These are phyloP conservation scores for Cyclotella cryptica DNA, from an alignment of 108 stramenopile genomes.

Conservation along the genomic window DNA sequence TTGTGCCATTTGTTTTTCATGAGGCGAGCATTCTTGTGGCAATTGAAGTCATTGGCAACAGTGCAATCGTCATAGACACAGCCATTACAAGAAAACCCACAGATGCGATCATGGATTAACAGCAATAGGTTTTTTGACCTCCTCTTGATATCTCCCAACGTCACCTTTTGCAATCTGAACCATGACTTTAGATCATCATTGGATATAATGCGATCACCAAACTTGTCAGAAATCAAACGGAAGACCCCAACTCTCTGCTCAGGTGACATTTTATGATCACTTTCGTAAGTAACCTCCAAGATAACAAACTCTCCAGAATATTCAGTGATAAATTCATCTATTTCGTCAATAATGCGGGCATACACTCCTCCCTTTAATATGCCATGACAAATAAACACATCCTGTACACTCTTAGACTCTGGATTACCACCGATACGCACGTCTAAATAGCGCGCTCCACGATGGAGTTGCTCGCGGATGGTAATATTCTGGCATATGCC, in stretches of 20 bases:
- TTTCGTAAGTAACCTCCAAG: constrained; percentile 53
- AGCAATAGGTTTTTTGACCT: constrained; percentile 33
- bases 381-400: constrained; percentile 52
- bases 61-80: neutral
- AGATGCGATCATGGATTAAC: constrained; percentile 32
- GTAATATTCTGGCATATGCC: constrained; percentile 65
- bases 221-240: constrained; percentile 13
- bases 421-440: constrained; percentile 57
- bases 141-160: constrained; percentile 17
- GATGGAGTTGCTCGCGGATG: constrained; percentile 63
- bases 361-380: constrained; percentile 59
- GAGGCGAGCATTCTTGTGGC: constrained; percentile 9
- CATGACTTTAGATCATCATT: constrained; percentile 13
- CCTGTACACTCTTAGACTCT: neutral
- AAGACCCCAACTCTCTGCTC: constrained; percentile 19
- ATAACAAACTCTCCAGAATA: constrained; percentile 66
- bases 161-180: constrained; percentile 25
- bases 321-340: constrained; percentile 55
- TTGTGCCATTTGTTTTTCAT: constrained; percentile 43
- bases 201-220: constrained; percentile 22
- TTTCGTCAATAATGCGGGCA: constrained; percentile 54
- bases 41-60: constrained; percentile 18
- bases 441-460: constrained; percentile 69
- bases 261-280: constrained; percentile 2
- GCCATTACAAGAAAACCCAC: constrained; percentile 22